These are phyloP conservation scores for Exophiala sp. DNA, from an alignment of 2,329 filamentous ascomycete genomes.

Conservation along the genomic window DNA sequence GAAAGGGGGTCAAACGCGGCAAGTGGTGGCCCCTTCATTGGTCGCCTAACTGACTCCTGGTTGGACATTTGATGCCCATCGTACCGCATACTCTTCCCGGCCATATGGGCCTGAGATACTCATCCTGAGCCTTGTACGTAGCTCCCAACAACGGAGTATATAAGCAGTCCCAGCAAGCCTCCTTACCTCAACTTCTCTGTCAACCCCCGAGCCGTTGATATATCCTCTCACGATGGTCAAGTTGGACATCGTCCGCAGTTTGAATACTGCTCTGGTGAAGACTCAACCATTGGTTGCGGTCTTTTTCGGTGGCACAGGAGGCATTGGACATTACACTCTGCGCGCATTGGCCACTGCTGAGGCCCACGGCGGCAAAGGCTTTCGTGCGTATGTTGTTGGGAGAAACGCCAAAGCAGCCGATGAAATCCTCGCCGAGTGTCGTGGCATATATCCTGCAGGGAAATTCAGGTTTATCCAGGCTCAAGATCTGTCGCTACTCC, in stretches of 20 bases:
- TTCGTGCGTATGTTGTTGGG: conserved; percentile 35
- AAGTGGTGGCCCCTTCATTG: too few relatives aligned
- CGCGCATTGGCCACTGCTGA: conserved; percentile 12
- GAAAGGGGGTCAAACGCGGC: too few relatives aligned
- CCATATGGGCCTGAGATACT: neutral
- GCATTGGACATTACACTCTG: conserved; percentile 21
- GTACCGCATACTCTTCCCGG: too few relatives aligned
- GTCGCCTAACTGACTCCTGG: too few relatives aligned
- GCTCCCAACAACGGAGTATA: too few relatives aligned
- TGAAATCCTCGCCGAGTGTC: conserved; percentile 30
- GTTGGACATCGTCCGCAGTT: neutral
- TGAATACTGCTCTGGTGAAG: conserved; percentile 2
- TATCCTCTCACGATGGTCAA: conserved; percentile 3
- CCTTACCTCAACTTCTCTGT: neutral
- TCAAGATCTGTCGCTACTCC: conserved; percentile 32
- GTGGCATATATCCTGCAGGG: conserved; percentile 30
- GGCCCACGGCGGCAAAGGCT: conserved; percentile 13
- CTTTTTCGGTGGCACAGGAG: conserved; percentile 58
- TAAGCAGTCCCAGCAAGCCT: neutral
- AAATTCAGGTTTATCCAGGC: conserved; percentile 34
- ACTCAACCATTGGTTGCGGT: conserved; percentile 58
- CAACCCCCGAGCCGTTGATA: neutral
- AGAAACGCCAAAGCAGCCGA: conserved; percentile 30
- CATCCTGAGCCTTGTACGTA: neutral
- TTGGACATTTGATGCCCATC: too few relatives aligned